These are phyloP conservation scores for Malassezia globosa DNA, from an alignment of 1,284 basidiomycete species.

Conservation along the genomic window DNA sequence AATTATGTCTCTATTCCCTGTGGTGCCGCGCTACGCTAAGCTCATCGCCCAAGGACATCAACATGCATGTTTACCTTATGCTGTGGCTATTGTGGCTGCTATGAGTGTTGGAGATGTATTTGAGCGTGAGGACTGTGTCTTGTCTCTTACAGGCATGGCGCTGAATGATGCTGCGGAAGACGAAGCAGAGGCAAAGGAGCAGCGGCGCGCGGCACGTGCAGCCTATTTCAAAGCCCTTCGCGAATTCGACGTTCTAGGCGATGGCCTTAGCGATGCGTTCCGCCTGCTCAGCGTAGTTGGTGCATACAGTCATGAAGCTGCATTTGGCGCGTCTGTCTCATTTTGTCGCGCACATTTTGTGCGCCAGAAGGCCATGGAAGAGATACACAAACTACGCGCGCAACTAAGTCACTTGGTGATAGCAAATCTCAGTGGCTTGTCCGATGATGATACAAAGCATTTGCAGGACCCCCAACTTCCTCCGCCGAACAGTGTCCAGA, in stretches of 20 bases:
- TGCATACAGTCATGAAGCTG: conserved; percentile 73
- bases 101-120: conserved; percentile 94
- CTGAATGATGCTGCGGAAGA: conserved; percentile 39
- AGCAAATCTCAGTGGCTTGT: conserved; percentile 9
- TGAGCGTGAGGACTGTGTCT: conserved; percentile 63
- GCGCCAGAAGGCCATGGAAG: conserved; percentile 92
- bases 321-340: conserved; percentile 54
- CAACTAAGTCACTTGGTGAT: conserved; percentile 53
- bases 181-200: conserved; percentile 49
- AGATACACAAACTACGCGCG: conserved; percentile 89
- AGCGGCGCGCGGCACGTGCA: conserved; percentile 59
- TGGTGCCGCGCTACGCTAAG: conserved; percentile 81
- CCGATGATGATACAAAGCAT: background rate
- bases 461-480: conserved; percentile 25
- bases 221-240: conserved; percentile 50
- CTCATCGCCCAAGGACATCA: conserved; percentile 88
- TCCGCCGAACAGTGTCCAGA: conserved; percentile 50
- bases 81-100: conserved; percentile 80
- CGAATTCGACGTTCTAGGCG: conserved; percentile 69
- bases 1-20: conserved; percentile 83
- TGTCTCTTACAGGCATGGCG: background rate
- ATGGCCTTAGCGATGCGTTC: conserved; percentile 76
- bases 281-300: conserved; percentile 80
- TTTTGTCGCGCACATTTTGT: conserved; percentile 88
- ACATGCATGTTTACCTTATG: conserved; percentile 79